Conservation (phyloP, 148 eudicot species). For the Rhododendron mucronatum region DNA sequence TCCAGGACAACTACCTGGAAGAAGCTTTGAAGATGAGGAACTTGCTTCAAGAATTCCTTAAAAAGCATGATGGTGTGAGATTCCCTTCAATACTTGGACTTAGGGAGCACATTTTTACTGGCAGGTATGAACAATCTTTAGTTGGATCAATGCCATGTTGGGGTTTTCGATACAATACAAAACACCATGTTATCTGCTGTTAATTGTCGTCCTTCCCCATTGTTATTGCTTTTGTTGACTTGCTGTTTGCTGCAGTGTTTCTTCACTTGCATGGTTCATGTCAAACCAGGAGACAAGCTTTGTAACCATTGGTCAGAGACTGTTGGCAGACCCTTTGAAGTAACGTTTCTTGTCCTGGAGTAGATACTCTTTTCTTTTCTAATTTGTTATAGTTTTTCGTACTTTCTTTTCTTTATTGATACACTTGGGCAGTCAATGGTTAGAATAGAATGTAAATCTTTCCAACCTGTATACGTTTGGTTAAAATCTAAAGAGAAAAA, state of each 20-base stretch:
- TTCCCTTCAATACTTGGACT: constrained; percentile 90
- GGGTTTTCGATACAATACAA: neutral
- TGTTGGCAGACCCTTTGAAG: constrained; percentile 93
- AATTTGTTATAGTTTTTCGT: neutral
- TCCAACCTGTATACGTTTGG: neutral
- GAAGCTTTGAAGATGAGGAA: constrained; percentile 99
- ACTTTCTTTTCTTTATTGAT: neutral
- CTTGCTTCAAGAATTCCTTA: constrained; percentile 91
- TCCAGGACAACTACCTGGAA: constrained; percentile 98
- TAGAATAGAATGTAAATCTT: neutral
- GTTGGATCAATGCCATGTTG: neutral
- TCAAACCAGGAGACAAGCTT: constrained; percentile 98
- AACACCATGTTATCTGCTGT: neutral
- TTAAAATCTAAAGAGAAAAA: too few species aligned
- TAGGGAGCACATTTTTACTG: constrained; percentile 97
- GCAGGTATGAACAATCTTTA: constrained; percentile 48
- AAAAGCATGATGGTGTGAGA: constrained; percentile 83
- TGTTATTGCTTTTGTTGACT: constrained; percentile 9
- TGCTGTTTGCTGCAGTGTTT: constrained; percentile 71
- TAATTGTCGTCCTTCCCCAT: neutral
- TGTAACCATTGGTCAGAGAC: constrained; percentile 96
- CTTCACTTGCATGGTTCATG: constrained; percentile 99
- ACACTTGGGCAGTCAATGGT: neutral
- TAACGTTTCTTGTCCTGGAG: constrained; percentile 26
- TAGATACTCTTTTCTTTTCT: neutral